Conservation (phyloP, 768 basidiomycete species). For the Daedaleopsis sinensis region DNA sequence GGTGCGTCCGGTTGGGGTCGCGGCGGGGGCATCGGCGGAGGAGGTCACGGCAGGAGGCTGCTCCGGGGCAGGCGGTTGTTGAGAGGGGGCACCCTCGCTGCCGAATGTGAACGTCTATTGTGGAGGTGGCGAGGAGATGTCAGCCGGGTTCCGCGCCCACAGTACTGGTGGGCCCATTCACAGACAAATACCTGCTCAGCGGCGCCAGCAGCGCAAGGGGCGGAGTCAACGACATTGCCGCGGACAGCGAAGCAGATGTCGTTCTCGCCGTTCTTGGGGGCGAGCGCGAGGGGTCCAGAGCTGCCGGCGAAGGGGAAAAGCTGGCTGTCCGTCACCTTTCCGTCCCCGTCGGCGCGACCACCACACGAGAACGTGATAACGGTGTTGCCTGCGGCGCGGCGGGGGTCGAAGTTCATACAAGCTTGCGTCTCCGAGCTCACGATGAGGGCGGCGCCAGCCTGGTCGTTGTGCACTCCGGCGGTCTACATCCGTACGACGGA, state of each 20-base stretch:
- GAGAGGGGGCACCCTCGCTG: no score
- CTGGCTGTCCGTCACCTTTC: not conserved
- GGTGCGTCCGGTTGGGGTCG: no score
- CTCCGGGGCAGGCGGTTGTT: no score
- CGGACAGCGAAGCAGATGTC: not conserved
- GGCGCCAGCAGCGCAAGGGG: not conserved
- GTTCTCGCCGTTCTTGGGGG: not conserved
- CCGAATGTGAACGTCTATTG: no score
- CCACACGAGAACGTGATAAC: constrained; percentile 9
- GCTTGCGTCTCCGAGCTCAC: not conserved
- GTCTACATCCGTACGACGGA: not conserved
- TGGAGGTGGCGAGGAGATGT: no score
- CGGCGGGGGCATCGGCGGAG: no score
- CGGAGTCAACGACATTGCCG: not conserved
- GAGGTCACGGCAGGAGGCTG: no score
- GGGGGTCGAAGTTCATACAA: constrained; percentile 2
- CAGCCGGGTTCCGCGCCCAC: no score
- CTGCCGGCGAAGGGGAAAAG: not conserved
- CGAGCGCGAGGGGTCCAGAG: not conserved
- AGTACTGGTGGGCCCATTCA: no score
- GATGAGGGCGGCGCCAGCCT: not conserved
- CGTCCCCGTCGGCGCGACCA: constrained; percentile 7
- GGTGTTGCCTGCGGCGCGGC: constrained; percentile 8
- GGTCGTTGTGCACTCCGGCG: constrained; percentile 2
- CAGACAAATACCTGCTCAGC: no score